Base-by-base conservation (phyloP, 371 early-diverging fungal species). In the Mucor mucedo region DNA sequence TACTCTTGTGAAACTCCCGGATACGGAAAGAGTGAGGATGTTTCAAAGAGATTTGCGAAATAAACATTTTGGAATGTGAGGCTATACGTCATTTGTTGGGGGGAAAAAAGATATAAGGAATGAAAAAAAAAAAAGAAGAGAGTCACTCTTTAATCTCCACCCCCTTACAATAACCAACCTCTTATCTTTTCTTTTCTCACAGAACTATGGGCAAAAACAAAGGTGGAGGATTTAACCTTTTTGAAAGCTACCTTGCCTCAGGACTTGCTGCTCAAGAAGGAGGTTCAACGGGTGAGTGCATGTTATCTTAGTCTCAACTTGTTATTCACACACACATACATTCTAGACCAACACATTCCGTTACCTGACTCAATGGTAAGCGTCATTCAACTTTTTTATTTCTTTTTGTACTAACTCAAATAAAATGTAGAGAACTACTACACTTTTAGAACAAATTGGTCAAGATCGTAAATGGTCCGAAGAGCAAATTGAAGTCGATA, bases 381-480 rank as follows among this genome's bases (percentile, higher is more conserved):
- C 21, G 21, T 21, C 21, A 21, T 21, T 53, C 32, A 30, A 29
- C 10, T 4, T 4, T 14, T 9, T 28, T 35, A 28, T 21, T 27
- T 49, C n/a, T 21, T 21, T 21, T 1, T 21, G 21, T 21, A 21
- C 21, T 21, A 21, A 21, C 21, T 21, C 21, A 21, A 21, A 21
- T 21, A 21, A 21, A 21, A 21, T 21, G 7, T 47, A 87, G 87
- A 78, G 85, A 78, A 77, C 80, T 14, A 84, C 86, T 1, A 86
- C 86, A 2, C 52, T 88, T n/a, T 55, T 88, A 60, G 86, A 87
- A 55, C 87, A 83, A 59, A 84, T 88, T 40, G 86, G 87, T 44
- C 60, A 78, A 52, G 88, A 86, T 58, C 75, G 82, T 28, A 82
- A 82, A 14, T 88, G 88, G 88, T 77, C 79, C 10, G 68, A 78